phyloP scores from a whole-genome alignment of 2,329 filamentous ascomycete genomes.

The Chaetomiaceae sp. region DNA sequence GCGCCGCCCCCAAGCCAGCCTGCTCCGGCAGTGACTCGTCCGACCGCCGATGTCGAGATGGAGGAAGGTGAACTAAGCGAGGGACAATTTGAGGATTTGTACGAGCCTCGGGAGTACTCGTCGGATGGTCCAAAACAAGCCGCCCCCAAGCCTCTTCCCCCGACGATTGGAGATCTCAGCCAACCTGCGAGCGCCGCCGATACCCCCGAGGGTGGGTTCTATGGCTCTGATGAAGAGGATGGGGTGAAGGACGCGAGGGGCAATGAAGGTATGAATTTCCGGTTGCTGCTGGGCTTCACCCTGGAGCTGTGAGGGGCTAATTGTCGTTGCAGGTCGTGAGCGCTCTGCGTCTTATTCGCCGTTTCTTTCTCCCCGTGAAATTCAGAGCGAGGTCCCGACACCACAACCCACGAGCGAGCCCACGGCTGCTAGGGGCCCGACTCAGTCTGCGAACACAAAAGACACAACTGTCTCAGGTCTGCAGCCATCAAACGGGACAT shows the following conservation, averaged over 20 bases:
- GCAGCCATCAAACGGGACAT: conserved; percentile 8
- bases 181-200: conserved; percentile 22
- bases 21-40: not conserved
- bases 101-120: conserved; percentile 39
- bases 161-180: conserved; percentile 11
- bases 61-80: conserved; percentile 80
- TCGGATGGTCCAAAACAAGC: not conserved
- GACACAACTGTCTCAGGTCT: conserved; percentile 7
- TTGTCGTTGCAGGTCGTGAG: conserved; percentile 16
- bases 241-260: conserved; percentile 4
- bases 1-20: conserved; percentile 2
- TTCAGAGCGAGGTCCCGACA: conserved; percentile 15
- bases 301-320: not conserved
- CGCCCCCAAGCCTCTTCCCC: not conserved
- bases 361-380: conserved; percentile 25
- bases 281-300: not conserved
- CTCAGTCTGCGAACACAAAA: not conserved
- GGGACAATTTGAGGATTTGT: conserved; percentile 55
- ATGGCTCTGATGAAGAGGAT: conserved; percentile 29
- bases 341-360: conserved; percentile 26
- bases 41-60: conserved; percentile 22
- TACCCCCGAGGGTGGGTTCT: conserved; percentile 28
- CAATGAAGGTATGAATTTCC: conserved; percentile 8
- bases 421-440: not conserved
- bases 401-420: conserved; percentile 4